Evolutionary conservation across 352 stramenopile species (phyloP).

Genomic region (Globisporangium uncinulatum): DNA sequence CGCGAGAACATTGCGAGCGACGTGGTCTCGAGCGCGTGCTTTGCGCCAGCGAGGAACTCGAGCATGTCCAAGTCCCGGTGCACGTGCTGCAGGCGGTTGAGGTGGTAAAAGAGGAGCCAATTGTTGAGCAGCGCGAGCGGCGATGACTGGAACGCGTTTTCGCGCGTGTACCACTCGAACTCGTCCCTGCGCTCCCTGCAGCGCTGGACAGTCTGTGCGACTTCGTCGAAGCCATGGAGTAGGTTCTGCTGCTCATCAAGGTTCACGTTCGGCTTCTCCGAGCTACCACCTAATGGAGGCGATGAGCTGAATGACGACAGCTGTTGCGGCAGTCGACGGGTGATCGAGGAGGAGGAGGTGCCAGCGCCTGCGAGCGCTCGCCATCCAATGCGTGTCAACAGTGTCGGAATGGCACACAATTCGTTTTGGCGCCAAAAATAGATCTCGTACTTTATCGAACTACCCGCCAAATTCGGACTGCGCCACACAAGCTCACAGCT

Average conservation of each 20-base stretch:
- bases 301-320: neutral
- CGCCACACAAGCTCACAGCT: too few species aligned
- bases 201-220: conserved; percentile 3
- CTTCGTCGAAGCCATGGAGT: neutral
- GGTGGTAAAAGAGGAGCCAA: conserved; percentile 7
- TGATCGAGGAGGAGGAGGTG: too few species aligned
- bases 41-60: conserved; percentile 18
- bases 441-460: too few species aligned
- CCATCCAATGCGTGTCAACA: neutral
- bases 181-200: neutral
- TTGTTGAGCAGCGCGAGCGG: conserved; percentile 1
- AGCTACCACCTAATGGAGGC: too few species aligned
- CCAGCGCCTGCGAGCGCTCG: neutral
- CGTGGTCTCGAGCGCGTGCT: conserved; percentile 7
- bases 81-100: conserved; percentile 4
- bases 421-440: neutral
- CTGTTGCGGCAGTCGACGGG: too few species aligned
- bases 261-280: neutral
- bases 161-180: neutral
- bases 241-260: neutral
- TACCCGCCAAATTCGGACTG: too few species aligned
- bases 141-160: conserved; percentile 4
- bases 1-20: conserved; percentile 9
- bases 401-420: neutral
- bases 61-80: conserved; percentile 1